Evolutionary conservation across 306 rosid genomes (phyloP).

Genomic region (Fragaria vesca): DNA sequence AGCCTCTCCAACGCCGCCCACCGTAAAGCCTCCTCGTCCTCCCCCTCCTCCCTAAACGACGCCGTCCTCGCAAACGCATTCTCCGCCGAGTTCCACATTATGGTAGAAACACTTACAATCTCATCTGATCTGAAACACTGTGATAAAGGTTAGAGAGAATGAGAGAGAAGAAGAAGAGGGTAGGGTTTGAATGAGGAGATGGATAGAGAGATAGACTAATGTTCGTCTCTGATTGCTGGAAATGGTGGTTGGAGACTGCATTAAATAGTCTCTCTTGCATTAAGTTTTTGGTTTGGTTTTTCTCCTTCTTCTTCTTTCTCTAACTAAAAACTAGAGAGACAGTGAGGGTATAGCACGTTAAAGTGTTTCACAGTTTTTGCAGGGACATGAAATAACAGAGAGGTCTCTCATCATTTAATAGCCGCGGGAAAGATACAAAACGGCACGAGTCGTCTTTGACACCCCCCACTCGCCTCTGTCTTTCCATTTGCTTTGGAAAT

Average conservation of each 20-base stretch:
- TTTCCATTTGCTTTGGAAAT: background rate
- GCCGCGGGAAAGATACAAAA: constrained; percentile 15
- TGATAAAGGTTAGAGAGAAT: background rate
- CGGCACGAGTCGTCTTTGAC: background rate
- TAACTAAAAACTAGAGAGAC: background rate
- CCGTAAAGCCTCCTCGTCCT: constrained; percentile 84
- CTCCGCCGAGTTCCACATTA: constrained; percentile 93
- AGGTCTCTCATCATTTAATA: constrained; percentile 11
- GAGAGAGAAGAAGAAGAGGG: constrained; percentile 2
- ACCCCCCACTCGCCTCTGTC: background rate
- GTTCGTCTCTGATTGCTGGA: constrained; percentile 20
- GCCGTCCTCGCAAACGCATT: constrained; percentile 63
- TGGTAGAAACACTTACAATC: background rate
- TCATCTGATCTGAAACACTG: background rate
- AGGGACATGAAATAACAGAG: constrained; percentile 5
- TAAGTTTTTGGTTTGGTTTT: constrained; percentile 19
- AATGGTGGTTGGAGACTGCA: constrained; percentile 66
- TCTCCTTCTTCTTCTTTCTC: constrained; percentile 17
- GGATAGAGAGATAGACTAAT: background rate
- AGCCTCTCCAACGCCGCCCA: constrained; percentile 97
- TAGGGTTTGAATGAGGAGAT: constrained; percentile 3
- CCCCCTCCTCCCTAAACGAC: constrained; percentile 57
- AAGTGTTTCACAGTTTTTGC: constrained; percentile 29
- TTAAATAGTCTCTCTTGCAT: constrained; percentile 39
- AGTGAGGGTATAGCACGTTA: constrained; percentile 14